phyloP scores from a whole-genome alignment of 805 yeast genomes.

The Metschnikowia henanensis region DNA sequence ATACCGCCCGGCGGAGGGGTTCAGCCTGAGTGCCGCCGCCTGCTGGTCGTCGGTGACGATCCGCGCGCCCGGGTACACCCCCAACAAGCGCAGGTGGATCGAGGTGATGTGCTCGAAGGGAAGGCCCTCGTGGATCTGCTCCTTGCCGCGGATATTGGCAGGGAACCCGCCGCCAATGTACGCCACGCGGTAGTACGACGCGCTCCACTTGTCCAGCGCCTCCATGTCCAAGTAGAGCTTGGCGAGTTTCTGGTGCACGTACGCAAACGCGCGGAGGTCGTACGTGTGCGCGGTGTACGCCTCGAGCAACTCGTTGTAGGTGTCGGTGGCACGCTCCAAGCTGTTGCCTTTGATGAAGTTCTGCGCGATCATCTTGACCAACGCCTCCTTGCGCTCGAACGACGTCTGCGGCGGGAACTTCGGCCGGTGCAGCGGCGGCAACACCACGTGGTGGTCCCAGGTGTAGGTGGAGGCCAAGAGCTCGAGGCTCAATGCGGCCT shows the following conservation, averaged over 20 bases:
- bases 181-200: constrained; percentile 76
- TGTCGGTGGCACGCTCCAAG: constrained; percentile 76
- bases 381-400: constrained; percentile 75
- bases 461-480: constrained; percentile 71
- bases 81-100: constrained; percentile 72
- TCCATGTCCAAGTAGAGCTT: constrained; percentile 67
- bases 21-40: constrained; percentile 49
- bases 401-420: constrained; percentile 77
- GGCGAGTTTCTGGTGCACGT: constrained; percentile 66
- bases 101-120: constrained; percentile 87
- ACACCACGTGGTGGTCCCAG: constrained; percentile 62
- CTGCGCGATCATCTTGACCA: constrained; percentile 67
- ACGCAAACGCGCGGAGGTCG: constrained; percentile 74
- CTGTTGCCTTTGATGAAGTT: constrained; percentile 71
- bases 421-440: constrained; percentile 63
- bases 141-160: constrained; percentile 66
- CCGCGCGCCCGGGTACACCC: constrained; percentile 79
- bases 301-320: constrained; percentile 72
- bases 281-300: constrained; percentile 73
- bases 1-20: constrained; percentile 67
- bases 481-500: constrained; percentile 81
- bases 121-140: constrained; percentile 80
- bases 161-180: constrained; percentile 89
- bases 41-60: constrained; percentile 61
- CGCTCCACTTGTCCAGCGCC: constrained; percentile 66